Base-by-base conservation (phyloP, 441 rosid species). In the Eruca vesicaria region DNA sequence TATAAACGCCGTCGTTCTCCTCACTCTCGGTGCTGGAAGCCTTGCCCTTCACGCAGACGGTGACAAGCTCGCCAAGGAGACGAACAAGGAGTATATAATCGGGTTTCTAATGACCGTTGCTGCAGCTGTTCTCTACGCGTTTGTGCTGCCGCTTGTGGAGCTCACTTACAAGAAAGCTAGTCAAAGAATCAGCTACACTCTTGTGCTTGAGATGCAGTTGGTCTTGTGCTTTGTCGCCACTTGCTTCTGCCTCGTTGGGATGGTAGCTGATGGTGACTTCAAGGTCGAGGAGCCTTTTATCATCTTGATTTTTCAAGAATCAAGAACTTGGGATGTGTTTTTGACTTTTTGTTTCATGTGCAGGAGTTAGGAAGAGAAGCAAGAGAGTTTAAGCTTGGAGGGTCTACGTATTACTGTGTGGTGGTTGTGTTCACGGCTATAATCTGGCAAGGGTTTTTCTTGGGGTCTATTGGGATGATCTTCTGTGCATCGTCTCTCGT, bases 191-290 rank as follows among this genome's bases (percentile, higher is more conserved):
- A 84, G 79, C 12, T 88, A 80, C 41, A 72, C 92, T 16, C 68
- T 90, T 15, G 93, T 87, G 5, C 72, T 90, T 73, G 91, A 90
- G 85, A 77, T 84, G 52, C 93, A 90, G 77, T 15, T 86, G 65
- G 82, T 88, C 63, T 78, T 88, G 75, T 81, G 82, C 26, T 52
- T 85, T 28, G 79, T 78, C 3, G 91, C 96, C 33, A 78, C 89
- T 7, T 75, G 26, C 14, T 75, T 87, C 69, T 84, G 89, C 80
- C 48, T 73, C 4, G 43, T 78, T 7, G 91, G 91, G 43, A 88
- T 90, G 93, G 19, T 87, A 0, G 20, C 72, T 52, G 58, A 66
- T 48, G 86, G 86, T 14, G 91, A 90, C 26, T 85, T 83, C 18
- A 67, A 78, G 94, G 90, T 67, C 32, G 8, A 36, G 26, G 3